Conservation (phyloP, 73 alveolate species). For the Halteria grandinella region DNA sequence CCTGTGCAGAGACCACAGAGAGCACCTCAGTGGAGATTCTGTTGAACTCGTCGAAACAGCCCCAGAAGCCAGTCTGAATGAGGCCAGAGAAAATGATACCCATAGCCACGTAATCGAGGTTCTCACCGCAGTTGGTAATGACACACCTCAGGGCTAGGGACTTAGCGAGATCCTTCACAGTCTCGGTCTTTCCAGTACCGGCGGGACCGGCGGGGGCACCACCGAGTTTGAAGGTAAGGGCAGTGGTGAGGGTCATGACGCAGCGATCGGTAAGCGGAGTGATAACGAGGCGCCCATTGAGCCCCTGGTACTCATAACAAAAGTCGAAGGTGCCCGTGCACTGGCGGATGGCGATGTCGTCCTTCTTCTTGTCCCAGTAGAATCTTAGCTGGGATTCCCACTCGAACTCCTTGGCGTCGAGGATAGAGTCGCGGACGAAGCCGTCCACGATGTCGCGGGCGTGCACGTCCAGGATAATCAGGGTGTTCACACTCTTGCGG, state of each 20-base stretch:
- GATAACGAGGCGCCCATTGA: slow-evolving; percentile 97
- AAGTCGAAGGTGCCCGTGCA: slow-evolving; percentile 96
- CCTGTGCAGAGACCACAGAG: slow-evolving; percentile 98
- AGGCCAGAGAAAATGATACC: slow-evolving; percentile 98
- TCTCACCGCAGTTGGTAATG: slow-evolving; percentile 99
- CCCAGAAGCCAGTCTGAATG: slow-evolving; percentile 99
- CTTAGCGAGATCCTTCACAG: slow-evolving; percentile 98
- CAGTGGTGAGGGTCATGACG: slow-evolving; percentile 99
- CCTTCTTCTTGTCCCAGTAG: slow-evolving; percentile 97
- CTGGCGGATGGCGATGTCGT: slow-evolving; percentile 94
- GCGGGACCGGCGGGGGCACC: slow-evolving; percentile 99
- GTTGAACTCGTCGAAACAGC: slow-evolving; percentile 99
- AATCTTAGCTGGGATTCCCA: slow-evolving; percentile 99
- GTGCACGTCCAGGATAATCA: slow-evolving; percentile 99
- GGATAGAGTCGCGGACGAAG: slow-evolving; percentile 94
- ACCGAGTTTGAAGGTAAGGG: slow-evolving; percentile 96
- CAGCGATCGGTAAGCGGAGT: slow-evolving; percentile 99
- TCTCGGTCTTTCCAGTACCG: slow-evolving; percentile 99
- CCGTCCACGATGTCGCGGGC: slow-evolving; percentile 98
- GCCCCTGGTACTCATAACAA: slow-evolving; percentile 96
- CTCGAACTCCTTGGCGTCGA: slow-evolving; percentile 98
- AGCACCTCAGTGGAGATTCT: slow-evolving; percentile 99
- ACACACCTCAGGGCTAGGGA: slow-evolving; percentile 97
- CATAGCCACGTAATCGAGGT: slow-evolving; percentile 98
- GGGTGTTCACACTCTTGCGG: slow-evolving; percentile 94